Percentiles rank a stretch among this genome's conserved stretches.
Evolutionary conservation across 2,329 filamentous ascomycete species (phyloP).

Genomic region (Thielaviopsis punctulata): DNA sequence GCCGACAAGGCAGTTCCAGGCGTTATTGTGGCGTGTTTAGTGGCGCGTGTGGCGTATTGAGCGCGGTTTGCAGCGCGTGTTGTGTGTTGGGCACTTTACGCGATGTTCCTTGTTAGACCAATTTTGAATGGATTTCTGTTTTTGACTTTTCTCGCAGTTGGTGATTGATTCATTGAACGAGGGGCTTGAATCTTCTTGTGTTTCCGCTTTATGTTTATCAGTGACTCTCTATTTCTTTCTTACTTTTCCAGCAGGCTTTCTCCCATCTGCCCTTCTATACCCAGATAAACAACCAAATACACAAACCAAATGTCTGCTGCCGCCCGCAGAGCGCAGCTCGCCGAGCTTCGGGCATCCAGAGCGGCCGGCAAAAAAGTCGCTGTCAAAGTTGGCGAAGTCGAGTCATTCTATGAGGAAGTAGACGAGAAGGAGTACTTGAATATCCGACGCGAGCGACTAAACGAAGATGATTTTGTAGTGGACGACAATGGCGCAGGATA

Average conservation of each 20-base stretch:
- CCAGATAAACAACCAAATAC: background rate
- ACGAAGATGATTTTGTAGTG: constrained; percentile 94
- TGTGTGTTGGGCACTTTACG: constrained; percentile 7
- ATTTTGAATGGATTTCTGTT: background rate
- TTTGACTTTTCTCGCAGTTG: background rate
- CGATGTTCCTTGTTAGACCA: background rate
- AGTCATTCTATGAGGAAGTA: constrained; percentile 83
- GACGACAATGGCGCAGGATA: constrained; percentile 97
- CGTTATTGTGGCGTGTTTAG: background rate
- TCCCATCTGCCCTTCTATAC: background rate
- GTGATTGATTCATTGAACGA: background rate
- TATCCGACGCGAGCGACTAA: constrained; percentile 71
- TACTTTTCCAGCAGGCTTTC: background rate
- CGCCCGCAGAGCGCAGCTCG: constrained; percentile 37
- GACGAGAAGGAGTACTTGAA: constrained; percentile 97
- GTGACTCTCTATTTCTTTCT: background rate
- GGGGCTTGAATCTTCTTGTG: background rate
- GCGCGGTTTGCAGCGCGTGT: background rate
- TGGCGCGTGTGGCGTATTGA: background rate
- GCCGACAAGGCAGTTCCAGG: background rate
- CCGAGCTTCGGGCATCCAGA: constrained; percentile 69
- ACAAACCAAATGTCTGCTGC: constrained; percentile 23
- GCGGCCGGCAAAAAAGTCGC: constrained; percentile 78
- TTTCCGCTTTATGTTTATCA: background rate
- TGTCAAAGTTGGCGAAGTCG: constrained; percentile 73